These are phyloP conservation scores for Chytriomyces sp. DNA, from an alignment of 192 early-diverging fungal species.

Conservation along the genomic window DNA sequence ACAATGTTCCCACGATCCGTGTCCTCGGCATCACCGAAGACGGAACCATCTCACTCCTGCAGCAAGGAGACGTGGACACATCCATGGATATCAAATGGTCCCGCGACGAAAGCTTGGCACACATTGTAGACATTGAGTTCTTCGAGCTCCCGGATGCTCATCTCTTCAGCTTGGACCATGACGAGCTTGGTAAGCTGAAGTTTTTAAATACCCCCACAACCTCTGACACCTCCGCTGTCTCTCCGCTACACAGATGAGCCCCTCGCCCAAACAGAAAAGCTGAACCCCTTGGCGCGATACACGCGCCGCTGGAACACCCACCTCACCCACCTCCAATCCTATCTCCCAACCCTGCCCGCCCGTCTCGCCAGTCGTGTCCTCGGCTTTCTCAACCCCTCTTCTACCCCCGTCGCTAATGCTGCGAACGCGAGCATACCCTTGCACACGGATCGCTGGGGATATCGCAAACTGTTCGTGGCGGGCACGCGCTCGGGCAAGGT, in stretches of 20 bases:
- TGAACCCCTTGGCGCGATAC: slow-evolving; percentile 64
- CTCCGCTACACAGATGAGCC: slow-evolving; percentile 53
- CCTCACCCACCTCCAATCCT: slow-evolving; percentile 30
- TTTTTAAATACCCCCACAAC: background rate
- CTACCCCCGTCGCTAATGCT: background rate
- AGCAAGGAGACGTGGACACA: slow-evolving; percentile 16
- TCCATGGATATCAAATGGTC: slow-evolving; percentile 62
- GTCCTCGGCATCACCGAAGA: slow-evolving; percentile 34
- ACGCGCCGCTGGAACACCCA: slow-evolving; percentile 61
- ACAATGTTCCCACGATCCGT: slow-evolving; percentile 18
- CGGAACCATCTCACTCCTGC: slow-evolving; percentile 43
- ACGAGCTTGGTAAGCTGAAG: slow-evolving; percentile 58
- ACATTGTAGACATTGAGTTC: slow-evolving; percentile 69
- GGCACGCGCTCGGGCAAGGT: slow-evolving; percentile 77
- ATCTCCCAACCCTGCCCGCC: background rate
- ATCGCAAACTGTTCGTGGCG: slow-evolving; percentile 88
- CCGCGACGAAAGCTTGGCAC: slow-evolving; percentile 84
- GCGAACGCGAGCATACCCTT: background rate
- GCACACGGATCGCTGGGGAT: slow-evolving; percentile 54
- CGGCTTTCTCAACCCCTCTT: background rate
- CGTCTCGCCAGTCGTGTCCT: background rate
- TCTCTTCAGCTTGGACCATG: slow-evolving; percentile 64
- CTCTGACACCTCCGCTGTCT: no score
- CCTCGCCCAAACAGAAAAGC: slow-evolving; percentile 41
- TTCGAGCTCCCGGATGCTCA: slow-evolving; percentile 80